phyloP scores from a whole-genome alignment of 1,284 basidiomycete genomes.

The Cutaneotrichosporon sp. region DNA sequence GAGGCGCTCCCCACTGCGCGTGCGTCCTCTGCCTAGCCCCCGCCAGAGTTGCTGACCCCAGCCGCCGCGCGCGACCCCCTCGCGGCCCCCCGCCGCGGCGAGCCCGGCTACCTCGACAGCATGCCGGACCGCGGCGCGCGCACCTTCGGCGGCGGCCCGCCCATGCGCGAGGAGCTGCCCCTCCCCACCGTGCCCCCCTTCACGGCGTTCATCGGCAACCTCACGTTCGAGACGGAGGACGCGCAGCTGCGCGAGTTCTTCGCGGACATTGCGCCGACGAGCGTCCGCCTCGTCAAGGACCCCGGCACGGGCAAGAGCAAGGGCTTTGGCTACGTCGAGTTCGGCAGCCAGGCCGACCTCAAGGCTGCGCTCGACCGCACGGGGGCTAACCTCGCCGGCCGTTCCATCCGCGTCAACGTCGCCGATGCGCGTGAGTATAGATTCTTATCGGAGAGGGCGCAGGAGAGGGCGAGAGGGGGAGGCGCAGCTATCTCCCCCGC shows the following conservation, averaged over 20 bases:
- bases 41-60: constrained; percentile 27
- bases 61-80: constrained; percentile 52
- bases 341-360: constrained; percentile 75
- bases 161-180: constrained; percentile 85
- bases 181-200: constrained; percentile 92
- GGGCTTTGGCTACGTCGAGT: constrained; percentile 98
- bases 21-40: constrained; percentile 15
- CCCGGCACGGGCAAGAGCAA: constrained; percentile 82
- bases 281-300: constrained; percentile 89
- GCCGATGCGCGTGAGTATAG: constrained; percentile 94
- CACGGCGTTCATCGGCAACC: constrained; percentile 94
- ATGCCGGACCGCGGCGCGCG: constrained; percentile 48
- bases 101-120: constrained; percentile 53
- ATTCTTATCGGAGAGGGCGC: constrained; percentile 27
- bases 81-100: constrained; percentile 49
- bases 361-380: constrained; percentile 73
- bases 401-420: constrained; percentile 85
- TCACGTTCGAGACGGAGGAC: constrained; percentile 90
- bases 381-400: constrained; percentile 68
- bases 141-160: constrained; percentile 48
- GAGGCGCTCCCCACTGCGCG: constrained; percentile 20
- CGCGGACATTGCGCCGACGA: constrained; percentile 64
- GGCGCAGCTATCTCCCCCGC: not conserved
- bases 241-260: constrained; percentile 82
- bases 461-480: not conserved